phyloP scores from a whole-genome alignment of 371 early-diverging fungal genomes.

The Haplosporangium sp. region DNA sequence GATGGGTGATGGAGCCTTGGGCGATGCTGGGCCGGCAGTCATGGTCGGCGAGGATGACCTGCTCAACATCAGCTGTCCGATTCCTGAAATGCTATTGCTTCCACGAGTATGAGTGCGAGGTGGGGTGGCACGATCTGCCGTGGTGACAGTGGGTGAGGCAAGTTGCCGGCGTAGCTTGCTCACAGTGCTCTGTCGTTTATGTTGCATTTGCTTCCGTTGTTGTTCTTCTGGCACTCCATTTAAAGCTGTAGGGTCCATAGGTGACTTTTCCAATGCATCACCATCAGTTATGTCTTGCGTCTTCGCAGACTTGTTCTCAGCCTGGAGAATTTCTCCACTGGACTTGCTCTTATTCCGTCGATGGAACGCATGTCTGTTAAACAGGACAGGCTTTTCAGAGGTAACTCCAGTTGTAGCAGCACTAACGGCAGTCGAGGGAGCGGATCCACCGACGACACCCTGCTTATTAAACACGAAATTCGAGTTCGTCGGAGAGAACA shows the following conservation, averaged over 20 bases:
- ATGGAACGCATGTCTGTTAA: slow-evolving; percentile 16
- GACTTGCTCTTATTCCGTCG: slow-evolving; percentile 8
- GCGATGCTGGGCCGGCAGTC: slow-evolving; percentile 7
- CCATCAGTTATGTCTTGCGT: background rate
- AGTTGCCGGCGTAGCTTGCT: slow-evolving; percentile 31
- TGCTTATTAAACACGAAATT: background rate
- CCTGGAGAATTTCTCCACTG: background rate
- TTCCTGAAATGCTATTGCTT: slow-evolving; percentile 10
- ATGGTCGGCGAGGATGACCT: background rate
- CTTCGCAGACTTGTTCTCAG: background rate
- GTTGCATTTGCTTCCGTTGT: slow-evolving; percentile 2
- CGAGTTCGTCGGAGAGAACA: slow-evolving; percentile 21
- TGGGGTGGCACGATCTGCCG: background rate
- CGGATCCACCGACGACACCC: too few relatives aligned
- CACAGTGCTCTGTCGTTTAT: slow-evolving; percentile 10
- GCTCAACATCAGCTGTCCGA: slow-evolving; percentile 11
- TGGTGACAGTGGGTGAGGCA: slow-evolving; percentile 1
- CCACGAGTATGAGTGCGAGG: too few relatives aligned
- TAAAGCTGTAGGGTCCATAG: slow-evolving; percentile 21
- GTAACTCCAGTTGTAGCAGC: background rate
- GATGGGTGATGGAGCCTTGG: background rate
- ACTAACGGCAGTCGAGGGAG: background rate
- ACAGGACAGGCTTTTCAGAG: background rate
- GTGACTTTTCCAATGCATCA: slow-evolving; percentile 19
- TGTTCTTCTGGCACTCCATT: background rate